A percentile compares a stretch with the other conserved stretches of the same genome.
Conservation (phyloP, 106 monocot genomes). For the Cymbidium sinense region DNA sequence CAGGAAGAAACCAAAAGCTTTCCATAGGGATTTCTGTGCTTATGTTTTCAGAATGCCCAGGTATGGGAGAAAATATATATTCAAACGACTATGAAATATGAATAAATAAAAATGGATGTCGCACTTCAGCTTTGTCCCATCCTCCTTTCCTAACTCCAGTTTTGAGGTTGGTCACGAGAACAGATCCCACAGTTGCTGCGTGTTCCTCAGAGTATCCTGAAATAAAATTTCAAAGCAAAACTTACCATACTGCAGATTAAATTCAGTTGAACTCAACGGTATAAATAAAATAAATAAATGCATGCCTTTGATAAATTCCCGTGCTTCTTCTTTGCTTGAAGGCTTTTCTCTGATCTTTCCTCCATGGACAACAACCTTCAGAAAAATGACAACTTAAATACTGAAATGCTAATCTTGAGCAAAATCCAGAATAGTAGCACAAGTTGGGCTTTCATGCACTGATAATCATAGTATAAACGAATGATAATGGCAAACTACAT, state of each 20-base stretch:
- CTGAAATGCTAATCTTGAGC: not conserved
- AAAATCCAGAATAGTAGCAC: not conserved
- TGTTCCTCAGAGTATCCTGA: constrained; percentile 79
- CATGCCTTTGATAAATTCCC: constrained; percentile 78
- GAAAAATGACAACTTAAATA: not conserved
- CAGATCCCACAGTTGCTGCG: constrained; percentile 78
- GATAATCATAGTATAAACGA: not conserved
- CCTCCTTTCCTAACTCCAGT: constrained; percentile 63
- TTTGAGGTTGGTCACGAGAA: constrained; percentile 88
- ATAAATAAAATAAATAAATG: not conserved
- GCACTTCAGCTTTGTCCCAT: constrained; percentile 84
- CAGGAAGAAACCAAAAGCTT: too few species aligned
- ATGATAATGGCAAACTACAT: not conserved
- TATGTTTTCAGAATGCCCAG: not conserved
- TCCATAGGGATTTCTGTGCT: not conserved
- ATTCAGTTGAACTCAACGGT: not conserved
- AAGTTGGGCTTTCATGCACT: not conserved
- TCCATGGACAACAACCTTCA: constrained; percentile 89
- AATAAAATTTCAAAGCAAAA: constrained; percentile 6
- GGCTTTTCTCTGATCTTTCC: constrained; percentile 92
- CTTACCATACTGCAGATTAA: not conserved
- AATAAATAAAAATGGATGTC: not conserved
- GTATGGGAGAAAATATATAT: not conserved
- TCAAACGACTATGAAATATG: not conserved
- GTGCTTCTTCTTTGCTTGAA: constrained; percentile 71